These are phyloP conservation scores for Corynespora cassiicola DNA, from an alignment of 2,329 filamentous ascomycete species.

Conservation along the genomic window DNA sequence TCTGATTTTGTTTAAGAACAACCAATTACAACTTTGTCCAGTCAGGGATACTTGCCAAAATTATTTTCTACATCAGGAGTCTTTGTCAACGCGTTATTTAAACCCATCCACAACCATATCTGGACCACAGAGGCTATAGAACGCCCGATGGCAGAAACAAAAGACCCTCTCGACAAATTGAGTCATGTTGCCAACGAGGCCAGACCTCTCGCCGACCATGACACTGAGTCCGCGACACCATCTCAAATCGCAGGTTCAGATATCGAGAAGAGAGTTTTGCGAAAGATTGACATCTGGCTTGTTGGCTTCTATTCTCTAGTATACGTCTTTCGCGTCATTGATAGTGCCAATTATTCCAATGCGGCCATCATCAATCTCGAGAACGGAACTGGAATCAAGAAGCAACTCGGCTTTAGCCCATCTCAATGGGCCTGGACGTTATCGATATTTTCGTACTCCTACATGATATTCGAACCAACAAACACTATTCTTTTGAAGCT, in stretches of 20 bases:
- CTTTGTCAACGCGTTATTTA: no score
- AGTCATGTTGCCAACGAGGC: slow-evolving; percentile 15
- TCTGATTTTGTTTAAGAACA: no score
- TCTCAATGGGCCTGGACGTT: slow-evolving; percentile 40
- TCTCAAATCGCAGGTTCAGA: slow-evolving; percentile 1
- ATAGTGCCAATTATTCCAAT: slow-evolving; percentile 38
- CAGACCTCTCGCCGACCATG: slow-evolving; percentile 1
- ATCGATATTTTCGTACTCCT: slow-evolving; percentile 40
- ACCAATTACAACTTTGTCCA: no score
- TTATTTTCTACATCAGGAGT: no score
- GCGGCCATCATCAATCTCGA: slow-evolving; percentile 44
- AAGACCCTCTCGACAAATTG: slow-evolving; percentile 18
- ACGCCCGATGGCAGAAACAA: slow-evolving; percentile 9
- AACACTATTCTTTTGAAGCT: slow-evolving; percentile 26
- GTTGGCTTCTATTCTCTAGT: slow-evolving; percentile 40
- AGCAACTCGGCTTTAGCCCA: slow-evolving; percentile 34
- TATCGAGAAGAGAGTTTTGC: slow-evolving; percentile 20
- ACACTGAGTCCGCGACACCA: slow-evolving; percentile 9
- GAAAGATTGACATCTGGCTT: slow-evolving; percentile 36
- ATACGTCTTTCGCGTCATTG: slow-evolving; percentile 36
- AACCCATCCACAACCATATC: no score
- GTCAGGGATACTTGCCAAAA: no score
- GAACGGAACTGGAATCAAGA: slow-evolving; percentile 37
- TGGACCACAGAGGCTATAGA: no score
- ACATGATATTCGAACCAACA: slow-evolving; percentile 35